Conservation (phyloP, 108 stramenopile genomes). For the Skeletonema potamos region DNA sequence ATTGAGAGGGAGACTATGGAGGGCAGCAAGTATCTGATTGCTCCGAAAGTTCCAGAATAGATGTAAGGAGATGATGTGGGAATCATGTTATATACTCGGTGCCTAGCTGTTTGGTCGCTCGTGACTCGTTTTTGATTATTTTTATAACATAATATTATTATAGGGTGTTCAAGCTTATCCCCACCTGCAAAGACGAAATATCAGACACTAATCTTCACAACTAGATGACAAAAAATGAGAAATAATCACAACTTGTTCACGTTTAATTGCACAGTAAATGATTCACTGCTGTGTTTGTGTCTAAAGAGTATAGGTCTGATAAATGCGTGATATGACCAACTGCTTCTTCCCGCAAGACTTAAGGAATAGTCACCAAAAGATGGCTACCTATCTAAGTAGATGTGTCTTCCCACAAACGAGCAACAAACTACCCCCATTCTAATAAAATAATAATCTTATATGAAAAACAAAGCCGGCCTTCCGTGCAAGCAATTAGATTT, state of each 20-base stretch:
- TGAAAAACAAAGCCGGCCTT: neutral
- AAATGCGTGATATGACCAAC: neutral
- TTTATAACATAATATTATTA: too few relatives aligned
- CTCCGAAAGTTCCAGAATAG: slow-evolving; percentile 5
- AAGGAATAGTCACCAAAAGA: neutral
- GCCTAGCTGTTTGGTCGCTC: neutral
- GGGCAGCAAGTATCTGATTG: slow-evolving; percentile 2
- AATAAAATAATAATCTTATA: neutral
- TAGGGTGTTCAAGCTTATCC: too few relatives aligned
- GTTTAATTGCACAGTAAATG: neutral
- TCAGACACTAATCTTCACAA: neutral
- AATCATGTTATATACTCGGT: too few relatives aligned
- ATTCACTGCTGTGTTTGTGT: neutral
- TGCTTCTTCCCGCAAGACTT: neutral
- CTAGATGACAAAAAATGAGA: neutral
- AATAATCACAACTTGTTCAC: neutral
- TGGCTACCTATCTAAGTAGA: neutral
- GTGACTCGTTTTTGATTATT: neutral
- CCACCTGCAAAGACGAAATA: neutral
- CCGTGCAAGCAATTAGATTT: neutral
- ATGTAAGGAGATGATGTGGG: neutral
- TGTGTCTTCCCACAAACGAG: neutral
- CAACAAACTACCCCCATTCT: neutral
- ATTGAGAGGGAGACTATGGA: slow-evolving; percentile 26
- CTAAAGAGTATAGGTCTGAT: neutral